Conservation (phyloP, 202 grass and related monocot genomes). For the Digitaria exilis region DNA sequence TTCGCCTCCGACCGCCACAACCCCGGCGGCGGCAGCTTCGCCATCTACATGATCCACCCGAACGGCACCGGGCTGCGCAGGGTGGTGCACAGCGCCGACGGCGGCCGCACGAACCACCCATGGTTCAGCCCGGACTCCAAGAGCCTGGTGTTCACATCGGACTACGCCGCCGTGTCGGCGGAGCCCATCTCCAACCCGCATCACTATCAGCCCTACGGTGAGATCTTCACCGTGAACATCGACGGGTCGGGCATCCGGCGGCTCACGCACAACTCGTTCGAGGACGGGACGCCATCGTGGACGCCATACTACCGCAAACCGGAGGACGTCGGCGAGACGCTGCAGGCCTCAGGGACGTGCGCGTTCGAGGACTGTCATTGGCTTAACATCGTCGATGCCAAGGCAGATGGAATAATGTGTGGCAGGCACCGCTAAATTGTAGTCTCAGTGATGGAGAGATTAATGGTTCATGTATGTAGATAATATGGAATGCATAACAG, state of each 20-base stretch:
- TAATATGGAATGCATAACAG: neutral
- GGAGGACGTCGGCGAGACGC: slow-evolving; percentile 60
- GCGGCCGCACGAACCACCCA: slow-evolving; percentile 80
- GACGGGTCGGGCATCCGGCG: slow-evolving; percentile 63
- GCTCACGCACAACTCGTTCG: slow-evolving; percentile 87
- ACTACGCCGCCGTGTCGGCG: slow-evolving; percentile 80
- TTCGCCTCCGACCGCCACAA: slow-evolving; percentile 84
- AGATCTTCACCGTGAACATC: slow-evolving; percentile 74
- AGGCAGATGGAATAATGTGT: neutral
- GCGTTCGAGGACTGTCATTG: slow-evolving; percentile 79
- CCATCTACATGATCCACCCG: slow-evolving; percentile 83
- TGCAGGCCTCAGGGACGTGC: slow-evolving; percentile 52
- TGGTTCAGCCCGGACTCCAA: slow-evolving; percentile 86
- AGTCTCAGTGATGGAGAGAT: neutral
- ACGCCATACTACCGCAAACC: slow-evolving; percentile 53
- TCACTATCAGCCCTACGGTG: slow-evolving; percentile 92
- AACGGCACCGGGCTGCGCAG: slow-evolving; percentile 74
- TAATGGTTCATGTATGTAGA: neutral
- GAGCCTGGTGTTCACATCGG: slow-evolving; percentile 79
- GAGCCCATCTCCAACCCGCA: slow-evolving; percentile 90
- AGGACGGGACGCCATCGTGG: slow-evolving; percentile 92
- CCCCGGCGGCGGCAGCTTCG: slow-evolving; percentile 71
- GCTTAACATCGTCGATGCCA: slow-evolving; percentile 49
- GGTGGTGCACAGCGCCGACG: slow-evolving; percentile 70
- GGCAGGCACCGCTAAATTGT: slow-evolving; percentile 29